These are phyloP conservation scores for Backusella psychrophila DNA, from an alignment of 192 early-diverging fungal genomes.

Conservation along the genomic window DNA sequence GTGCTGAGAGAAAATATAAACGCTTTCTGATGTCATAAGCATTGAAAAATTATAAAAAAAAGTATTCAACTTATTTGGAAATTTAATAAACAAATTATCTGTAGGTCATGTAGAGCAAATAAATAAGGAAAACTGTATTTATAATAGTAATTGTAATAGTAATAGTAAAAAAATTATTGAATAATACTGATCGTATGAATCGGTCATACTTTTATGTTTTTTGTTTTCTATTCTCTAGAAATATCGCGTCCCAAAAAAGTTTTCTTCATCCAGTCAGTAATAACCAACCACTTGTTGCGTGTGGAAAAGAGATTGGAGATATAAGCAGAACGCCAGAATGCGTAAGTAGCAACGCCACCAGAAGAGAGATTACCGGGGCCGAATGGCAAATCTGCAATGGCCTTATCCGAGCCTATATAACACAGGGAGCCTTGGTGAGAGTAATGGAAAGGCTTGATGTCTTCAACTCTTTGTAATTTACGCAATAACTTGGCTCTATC, in stretches of 20 bases:
- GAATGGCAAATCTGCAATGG: constrained; percentile 91
- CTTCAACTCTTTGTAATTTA: constrained; percentile 31
- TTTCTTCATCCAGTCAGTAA: constrained; percentile 91
- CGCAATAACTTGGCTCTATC: constrained; percentile 28
- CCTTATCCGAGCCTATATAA: constrained; percentile 92
- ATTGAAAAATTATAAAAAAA: neutral
- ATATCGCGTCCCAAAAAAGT: constrained; percentile 91
- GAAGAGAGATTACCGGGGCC: constrained; percentile 62
- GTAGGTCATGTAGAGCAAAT: neutral
- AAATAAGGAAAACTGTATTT: neutral
- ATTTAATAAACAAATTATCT: neutral
- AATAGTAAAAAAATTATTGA: neutral
- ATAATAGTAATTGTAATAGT: neutral
- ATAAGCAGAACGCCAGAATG: constrained; percentile 78
- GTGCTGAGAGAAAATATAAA: neutral
- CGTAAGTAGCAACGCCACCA: constrained; percentile 67
- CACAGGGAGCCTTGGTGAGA: constrained; percentile 84
- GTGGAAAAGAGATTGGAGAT: constrained; percentile 80
- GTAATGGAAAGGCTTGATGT: constrained; percentile 76
- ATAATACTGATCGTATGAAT: neutral
- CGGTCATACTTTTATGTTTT: neutral
- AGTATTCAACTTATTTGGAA: neutral
- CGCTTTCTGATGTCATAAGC: neutral
- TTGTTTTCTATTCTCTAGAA: constrained; percentile 68
- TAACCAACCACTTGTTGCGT: constrained; percentile 79